Percentiles rank a stretch among this genome's conserved stretches.
Conservation (phyloP, 2,329 filamentous ascomycete genomes). For the Zasmidium angulare region DNA sequence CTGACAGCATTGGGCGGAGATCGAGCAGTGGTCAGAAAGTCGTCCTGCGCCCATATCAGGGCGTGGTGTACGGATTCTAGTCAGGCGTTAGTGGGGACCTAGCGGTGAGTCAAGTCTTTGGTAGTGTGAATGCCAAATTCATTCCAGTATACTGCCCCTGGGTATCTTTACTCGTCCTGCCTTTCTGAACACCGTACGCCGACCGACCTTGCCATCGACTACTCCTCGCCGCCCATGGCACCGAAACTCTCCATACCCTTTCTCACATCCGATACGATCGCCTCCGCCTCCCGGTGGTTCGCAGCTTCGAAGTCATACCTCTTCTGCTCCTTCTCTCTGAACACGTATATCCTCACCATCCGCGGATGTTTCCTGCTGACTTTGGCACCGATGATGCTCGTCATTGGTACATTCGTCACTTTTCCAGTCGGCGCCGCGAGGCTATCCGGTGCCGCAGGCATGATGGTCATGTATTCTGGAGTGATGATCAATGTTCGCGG, state of each 20-base stretch:
- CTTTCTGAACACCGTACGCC: neutral
- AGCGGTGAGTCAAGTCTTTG: too few relatives aligned
- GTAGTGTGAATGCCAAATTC: too few relatives aligned
- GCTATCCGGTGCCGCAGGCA: slow-evolving; percentile 55
- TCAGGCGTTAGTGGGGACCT: neutral
- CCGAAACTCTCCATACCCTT: slow-evolving; percentile 23
- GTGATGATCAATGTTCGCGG: slow-evolving; percentile 77
- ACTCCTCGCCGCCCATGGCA: neutral
- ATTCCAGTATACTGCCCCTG: neutral
- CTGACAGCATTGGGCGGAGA: too few relatives aligned
- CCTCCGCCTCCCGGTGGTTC: slow-evolving; percentile 68
- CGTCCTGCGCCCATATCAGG: neutral
- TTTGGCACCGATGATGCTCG: slow-evolving; percentile 78
- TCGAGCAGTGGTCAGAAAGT: neutral
- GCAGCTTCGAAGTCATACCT: slow-evolving; percentile 83
- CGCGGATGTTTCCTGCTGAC: slow-evolving; percentile 76
- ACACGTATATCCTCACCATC: slow-evolving; percentile 77
- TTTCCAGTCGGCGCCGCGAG: slow-evolving; percentile 53
- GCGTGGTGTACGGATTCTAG: slow-evolving; percentile 4
- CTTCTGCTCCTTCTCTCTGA: slow-evolving; percentile 71
- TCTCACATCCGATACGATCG: slow-evolving; percentile 76
- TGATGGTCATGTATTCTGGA: slow-evolving; percentile 83
- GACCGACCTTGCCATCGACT: neutral
- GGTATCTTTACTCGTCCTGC: neutral
- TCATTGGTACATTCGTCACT: slow-evolving; percentile 77